phyloP scores from a whole-genome alignment of 2,329 filamentous ascomycete genomes.

The Trichothecium roseum region DNA sequence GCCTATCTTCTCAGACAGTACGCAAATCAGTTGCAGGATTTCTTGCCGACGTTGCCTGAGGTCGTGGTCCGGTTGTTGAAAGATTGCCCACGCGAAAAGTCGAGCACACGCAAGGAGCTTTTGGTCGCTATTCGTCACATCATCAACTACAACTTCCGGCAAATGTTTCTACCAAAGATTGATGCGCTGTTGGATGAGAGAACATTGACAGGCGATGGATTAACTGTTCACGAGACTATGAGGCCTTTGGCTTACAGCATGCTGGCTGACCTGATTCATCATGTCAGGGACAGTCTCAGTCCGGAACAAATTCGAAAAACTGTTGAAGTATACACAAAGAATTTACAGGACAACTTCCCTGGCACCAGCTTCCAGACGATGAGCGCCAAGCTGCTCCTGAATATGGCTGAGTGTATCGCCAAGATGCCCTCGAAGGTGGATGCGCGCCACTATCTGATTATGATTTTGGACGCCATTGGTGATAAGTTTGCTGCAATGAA shows the following conservation, averaged over 20 bases:
- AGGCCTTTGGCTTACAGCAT: conserved; percentile 93
- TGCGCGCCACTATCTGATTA: conserved; percentile 88
- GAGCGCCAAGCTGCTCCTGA: conserved; percentile 92
- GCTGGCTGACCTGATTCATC: conserved; percentile 95
- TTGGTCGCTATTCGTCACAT: conserved; percentile 95
- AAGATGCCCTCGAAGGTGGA: conserved; percentile 89
- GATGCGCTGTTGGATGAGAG: conserved; percentile 90
- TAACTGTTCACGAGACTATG: conserved; percentile 96
- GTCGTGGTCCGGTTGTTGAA: conserved; percentile 86
- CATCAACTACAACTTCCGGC: conserved; percentile 97
- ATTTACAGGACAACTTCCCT: conserved; percentile 89
- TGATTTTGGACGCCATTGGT: conserved; percentile 94
- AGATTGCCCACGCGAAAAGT: conserved; percentile 92
- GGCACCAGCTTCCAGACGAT: conserved; percentile 99
- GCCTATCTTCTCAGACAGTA: conserved; percentile 88
- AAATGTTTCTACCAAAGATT: conserved; percentile 89
- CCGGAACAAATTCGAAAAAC: conserved; percentile 91
- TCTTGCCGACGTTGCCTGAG: conserved; percentile 72
- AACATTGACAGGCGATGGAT: conserved; percentile 86
- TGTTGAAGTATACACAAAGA: conserved; percentile 93
- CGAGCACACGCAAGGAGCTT: conserved; percentile 84
- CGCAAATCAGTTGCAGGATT: conserved; percentile 76
- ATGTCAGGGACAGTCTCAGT: conserved; percentile 80
- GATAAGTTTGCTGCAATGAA: conserved; percentile 99
- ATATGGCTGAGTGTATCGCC: conserved; percentile 97